phyloP scores from a whole-genome alignment of 2,329 filamentous ascomycete species.

The Rhexocercosporidium sp. region DNA sequence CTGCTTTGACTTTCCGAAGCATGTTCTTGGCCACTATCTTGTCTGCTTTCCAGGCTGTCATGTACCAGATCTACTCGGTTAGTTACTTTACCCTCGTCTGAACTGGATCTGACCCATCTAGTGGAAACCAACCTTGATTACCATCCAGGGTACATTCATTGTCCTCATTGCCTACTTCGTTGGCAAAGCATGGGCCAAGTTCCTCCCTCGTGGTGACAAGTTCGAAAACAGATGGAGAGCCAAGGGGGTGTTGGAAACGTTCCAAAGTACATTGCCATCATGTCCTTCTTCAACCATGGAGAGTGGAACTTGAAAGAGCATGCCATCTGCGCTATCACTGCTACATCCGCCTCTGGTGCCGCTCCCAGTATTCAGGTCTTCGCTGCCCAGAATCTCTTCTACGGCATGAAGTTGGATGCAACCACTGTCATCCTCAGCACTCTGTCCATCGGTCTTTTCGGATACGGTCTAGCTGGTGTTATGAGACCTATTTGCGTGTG shows the following conservation, averaged over 20 bases:
- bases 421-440: constrained; percentile 51
- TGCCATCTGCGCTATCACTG: constrained; percentile 57
- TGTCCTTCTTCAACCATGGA: constrained; percentile 56
- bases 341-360: constrained; percentile 58
- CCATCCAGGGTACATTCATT: constrained; percentile 59
- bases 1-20: constrained; percentile 57
- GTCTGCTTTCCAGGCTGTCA: constrained; percentile 58
- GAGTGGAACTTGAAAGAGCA: constrained; percentile 62
- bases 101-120: constrained; percentile 32
- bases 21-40: constrained; percentile 55
- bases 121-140: constrained; percentile 58
- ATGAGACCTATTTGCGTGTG: constrained; percentile 52
- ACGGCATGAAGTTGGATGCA: constrained; percentile 47
- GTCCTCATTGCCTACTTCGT: constrained; percentile 62
- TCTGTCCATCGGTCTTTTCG: constrained; percentile 54
- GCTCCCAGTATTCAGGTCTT: constrained; percentile 48
- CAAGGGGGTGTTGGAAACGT: constrained; percentile 47
- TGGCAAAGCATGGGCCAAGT: constrained; percentile 53
- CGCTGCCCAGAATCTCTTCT: constrained; percentile 54
- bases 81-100: constrained; percentile 24
- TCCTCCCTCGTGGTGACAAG: constrained; percentile 59
- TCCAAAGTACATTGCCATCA: constrained; percentile 48
- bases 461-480: constrained; percentile 55
- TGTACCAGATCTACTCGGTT: constrained; percentile 60
- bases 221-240: constrained; percentile 53